A percentile compares a stretch with the other conserved stretches of the same genome.
Evolutionary conservation across 306 rosid species (phyloP).

Genomic region (Senna tora): DNA sequence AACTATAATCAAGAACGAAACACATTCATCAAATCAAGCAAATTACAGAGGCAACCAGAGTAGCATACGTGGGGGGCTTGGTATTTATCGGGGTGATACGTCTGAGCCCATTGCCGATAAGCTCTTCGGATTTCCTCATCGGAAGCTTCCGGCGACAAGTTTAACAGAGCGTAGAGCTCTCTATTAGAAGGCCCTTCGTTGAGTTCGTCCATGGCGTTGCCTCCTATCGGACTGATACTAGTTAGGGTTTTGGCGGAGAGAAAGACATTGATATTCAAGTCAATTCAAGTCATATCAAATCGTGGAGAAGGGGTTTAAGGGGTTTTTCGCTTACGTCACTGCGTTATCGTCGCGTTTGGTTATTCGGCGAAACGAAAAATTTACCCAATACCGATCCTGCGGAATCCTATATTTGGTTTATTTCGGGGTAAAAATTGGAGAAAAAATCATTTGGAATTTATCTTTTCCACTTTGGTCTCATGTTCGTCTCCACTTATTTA

Average conservation of each 20-base stretch:
- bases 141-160: conserved; percentile 89
- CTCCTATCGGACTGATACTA: background rate
- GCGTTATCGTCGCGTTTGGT: background rate
- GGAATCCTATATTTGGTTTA: no score
- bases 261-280: conserved; percentile 1
- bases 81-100: conserved; percentile 91
- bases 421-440: no score
- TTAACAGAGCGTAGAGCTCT: conserved; percentile 84
- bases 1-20: background rate
- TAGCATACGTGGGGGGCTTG: conserved; percentile 75
- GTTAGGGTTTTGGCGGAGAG: conserved; percentile 61
- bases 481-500: no score
- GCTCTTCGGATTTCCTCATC: conserved; percentile 97
- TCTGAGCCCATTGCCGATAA: conserved; percentile 98
- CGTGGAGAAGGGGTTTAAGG: conserved; percentile 39
- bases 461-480: no score
- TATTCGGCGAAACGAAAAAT: no score
- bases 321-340: conserved; percentile 39
- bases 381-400: no score
- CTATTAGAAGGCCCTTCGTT: conserved; percentile 60
- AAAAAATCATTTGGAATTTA: no score
- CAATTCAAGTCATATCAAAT: background rate
- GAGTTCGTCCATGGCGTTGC: conserved; percentile 54
- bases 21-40: background rate
- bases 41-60: background rate